Evolutionary conservation across 257 asterid genomes (phyloP).

Genomic region (Rhazya stricta): DNA sequence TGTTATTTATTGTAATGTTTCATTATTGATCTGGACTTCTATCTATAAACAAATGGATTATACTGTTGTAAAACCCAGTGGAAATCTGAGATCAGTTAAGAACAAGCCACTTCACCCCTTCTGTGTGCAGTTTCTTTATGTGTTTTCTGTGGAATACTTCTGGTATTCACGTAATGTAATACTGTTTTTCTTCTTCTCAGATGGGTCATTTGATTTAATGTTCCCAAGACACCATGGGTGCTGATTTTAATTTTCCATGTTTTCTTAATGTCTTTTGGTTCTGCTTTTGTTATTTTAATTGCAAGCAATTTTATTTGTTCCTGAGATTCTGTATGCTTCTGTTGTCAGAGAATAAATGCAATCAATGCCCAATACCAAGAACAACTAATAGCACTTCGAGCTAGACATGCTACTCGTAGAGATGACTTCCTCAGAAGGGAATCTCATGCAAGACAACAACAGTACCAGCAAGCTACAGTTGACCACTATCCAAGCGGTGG

Average conservation of each 20-base stretch:
- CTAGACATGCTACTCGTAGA: slow-evolving; percentile 53
- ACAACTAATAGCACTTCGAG: slow-evolving; percentile 55
- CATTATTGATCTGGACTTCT: neutral
- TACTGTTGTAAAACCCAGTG: neutral
- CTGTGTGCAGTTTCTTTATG: neutral
- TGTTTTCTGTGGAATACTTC: neutral
- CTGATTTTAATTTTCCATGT: neutral
- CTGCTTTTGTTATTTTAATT: neutral
- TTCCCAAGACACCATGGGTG: neutral
- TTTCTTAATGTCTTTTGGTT: neutral
- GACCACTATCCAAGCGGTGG: slow-evolving; percentile 44
- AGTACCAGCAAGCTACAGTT: slow-evolving; percentile 52
- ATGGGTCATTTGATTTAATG: neutral
- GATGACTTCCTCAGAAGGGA: slow-evolving; percentile 62
- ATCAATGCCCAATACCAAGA: slow-evolving; percentile 62
- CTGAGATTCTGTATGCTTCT: slow-evolving; percentile 8
- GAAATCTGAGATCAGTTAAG: neutral
- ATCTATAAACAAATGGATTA: neutral
- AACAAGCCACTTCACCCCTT: neutral
- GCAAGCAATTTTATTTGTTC: neutral
- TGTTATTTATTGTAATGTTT: neutral
- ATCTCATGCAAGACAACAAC: slow-evolving; percentile 62
- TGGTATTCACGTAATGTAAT: neutral
- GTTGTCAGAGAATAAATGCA: slow-evolving; percentile 51
- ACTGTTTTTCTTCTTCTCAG: neutral